phyloP scores from a whole-genome alignment of 306 rosid genomes.

The Vicia sativa region DNA sequence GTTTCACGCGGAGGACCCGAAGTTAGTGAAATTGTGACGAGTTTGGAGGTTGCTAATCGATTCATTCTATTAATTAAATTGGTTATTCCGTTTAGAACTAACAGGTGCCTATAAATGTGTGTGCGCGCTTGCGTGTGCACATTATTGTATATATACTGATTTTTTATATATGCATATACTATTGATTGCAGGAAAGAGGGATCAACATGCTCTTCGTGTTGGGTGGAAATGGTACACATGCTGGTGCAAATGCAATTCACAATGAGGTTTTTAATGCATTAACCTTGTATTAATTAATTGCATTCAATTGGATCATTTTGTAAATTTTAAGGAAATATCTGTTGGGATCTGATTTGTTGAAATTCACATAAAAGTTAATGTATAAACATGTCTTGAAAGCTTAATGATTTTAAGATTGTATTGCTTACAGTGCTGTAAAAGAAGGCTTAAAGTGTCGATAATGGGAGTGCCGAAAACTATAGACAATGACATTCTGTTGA shows the following conservation, averaged over 20 bases:
- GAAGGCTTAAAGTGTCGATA: slow-evolving; percentile 71
- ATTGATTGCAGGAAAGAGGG: slow-evolving; percentile 75
- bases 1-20: slow-evolving; percentile 96
- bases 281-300: slow-evolving; percentile 28
- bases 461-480: slow-evolving; percentile 98
- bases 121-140: background rate
- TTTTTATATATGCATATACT: slow-evolving; percentile 24
- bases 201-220: slow-evolving; percentile 93
- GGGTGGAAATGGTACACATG: slow-evolving; percentile 99
- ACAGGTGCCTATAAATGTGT: background rate
- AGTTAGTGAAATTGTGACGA: slow-evolving; percentile 75
- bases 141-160: slow-evolving; percentile 8
- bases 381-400: slow-evolving; percentile 12
- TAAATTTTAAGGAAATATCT: background rate
- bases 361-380: slow-evolving; percentile 13
- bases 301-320: slow-evolving; percentile 26
- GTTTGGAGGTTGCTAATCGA: slow-evolving; percentile 59
- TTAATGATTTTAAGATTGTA: slow-evolving; percentile 24
- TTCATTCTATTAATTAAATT: slow-evolving; percentile 22
- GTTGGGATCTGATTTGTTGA: slow-evolving; percentile 30
- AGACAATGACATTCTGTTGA: slow-evolving; percentile 87
- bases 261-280: slow-evolving; percentile 65
- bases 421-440: slow-evolving; percentile 66
- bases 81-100: slow-evolving; percentile 17
- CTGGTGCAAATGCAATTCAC: slow-evolving; percentile 96